phyloP scores from a whole-genome alignment of 2,329 filamentous ascomycete genomes.

The Fusarium sp. region DNA sequence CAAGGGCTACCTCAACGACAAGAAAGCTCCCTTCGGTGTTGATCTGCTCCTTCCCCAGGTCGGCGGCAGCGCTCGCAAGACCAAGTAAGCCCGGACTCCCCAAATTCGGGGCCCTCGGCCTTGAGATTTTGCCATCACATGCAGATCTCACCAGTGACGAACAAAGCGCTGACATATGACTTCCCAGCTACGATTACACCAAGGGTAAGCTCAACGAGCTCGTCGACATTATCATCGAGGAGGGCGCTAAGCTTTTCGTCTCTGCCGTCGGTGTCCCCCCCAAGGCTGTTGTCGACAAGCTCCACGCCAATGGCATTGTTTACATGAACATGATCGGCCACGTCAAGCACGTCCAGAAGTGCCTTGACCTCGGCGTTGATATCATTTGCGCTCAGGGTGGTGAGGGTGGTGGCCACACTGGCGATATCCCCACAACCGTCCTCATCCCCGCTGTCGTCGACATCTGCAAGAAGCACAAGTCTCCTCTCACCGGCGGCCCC shows the following conservation, averaged over 20 bases:
- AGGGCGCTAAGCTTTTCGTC: constrained; percentile 91
- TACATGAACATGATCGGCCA: constrained; percentile 99
- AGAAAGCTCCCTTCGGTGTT: constrained; percentile 95
- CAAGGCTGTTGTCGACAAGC: constrained; percentile 84
- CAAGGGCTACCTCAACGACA: constrained; percentile 86
- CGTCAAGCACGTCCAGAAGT: constrained; percentile 98
- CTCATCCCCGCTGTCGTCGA: constrained; percentile 93
- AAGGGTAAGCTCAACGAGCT: constrained; percentile 97
- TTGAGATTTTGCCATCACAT: constrained; percentile 32
- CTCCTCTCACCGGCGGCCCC: constrained; percentile 83
- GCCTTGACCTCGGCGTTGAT: constrained; percentile 88
- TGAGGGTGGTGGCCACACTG: constrained; percentile 96
- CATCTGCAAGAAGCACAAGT: constrained; percentile 81
- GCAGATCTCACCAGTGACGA: constrained; percentile 9
- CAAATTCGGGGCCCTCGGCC: background rate
- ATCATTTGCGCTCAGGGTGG: constrained; percentile 99
- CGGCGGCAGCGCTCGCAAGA: constrained; percentile 92
- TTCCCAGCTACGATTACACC: constrained; percentile 95
- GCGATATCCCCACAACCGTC: constrained; percentile 89
- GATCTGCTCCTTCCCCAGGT: constrained; percentile 95
- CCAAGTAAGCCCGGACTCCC: constrained; percentile 67
- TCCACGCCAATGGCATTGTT: constrained; percentile 86
- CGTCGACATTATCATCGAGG: constrained; percentile 91
- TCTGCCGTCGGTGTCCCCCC: constrained; percentile 95
- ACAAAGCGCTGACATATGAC: constrained; percentile 14